These are phyloP conservation scores for Xylariaceae sp. DNA, from an alignment of 2,329 filamentous ascomycete genomes.

Conservation along the genomic window DNA sequence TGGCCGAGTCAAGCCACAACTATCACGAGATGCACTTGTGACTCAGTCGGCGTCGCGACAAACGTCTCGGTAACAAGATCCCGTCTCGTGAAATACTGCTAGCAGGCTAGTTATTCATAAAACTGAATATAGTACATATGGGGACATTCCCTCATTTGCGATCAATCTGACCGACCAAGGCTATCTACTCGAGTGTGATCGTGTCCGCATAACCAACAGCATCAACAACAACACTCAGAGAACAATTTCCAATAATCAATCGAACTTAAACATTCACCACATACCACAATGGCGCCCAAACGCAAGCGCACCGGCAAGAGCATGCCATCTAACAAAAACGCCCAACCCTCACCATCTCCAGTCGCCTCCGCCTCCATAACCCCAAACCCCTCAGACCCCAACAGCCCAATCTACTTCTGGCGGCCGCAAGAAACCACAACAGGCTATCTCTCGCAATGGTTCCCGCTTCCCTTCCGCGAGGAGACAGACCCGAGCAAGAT, in stretches of 20 bases:
- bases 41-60: too few species aligned
- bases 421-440: slow-evolving; percentile 13
- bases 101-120: too few species aligned
- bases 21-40: too few species aligned
- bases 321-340: not conserved
- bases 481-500: slow-evolving; percentile 28
- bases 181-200: too few species aligned
- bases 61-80: too few species aligned
- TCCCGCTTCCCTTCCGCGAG: slow-evolving; percentile 30
- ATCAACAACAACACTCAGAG: not conserved
- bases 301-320: not conserved
- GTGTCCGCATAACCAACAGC: not conserved
- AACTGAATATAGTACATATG: too few species aligned
- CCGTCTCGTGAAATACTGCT: too few species aligned
- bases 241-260: not conserved
- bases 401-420: slow-evolving; percentile 31
- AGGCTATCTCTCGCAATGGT: slow-evolving; percentile 33
- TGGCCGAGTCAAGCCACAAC: too few species aligned
- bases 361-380: not conserved
- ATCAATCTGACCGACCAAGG: too few species aligned
- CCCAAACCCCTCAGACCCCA: not conserved
- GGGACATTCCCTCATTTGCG: too few species aligned
- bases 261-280: too few species aligned
- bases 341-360: not conserved
- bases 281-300: slow-evolving; percentile 22